Evolutionary conservation across 73 alveolate genomes (phyloP), one percentile per base, ranked within the genome.

Genomic region (Blepharisma japonicum): DNA sequence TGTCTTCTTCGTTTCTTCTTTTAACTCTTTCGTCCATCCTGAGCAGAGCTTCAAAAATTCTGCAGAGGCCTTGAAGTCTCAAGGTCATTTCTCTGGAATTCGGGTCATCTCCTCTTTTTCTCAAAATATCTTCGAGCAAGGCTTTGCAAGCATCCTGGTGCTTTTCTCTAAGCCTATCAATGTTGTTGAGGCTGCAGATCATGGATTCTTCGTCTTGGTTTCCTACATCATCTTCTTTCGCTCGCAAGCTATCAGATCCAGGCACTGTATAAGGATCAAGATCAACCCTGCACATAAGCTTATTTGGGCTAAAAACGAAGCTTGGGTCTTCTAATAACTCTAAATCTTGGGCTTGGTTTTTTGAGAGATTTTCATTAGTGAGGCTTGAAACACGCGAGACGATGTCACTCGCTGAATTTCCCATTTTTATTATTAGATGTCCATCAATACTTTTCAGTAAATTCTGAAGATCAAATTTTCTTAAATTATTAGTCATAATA

Each of bases 131-230:
- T 8, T n/a, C 11, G 6, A 61, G 74, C 14, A 61, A 39, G 74
- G 74, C 74, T 61, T 61, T 61, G 47, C 74, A 61, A 39, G 47
- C 46, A 25, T 61, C 74, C 23, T 25, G 47, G 47, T 61, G 74
- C 74, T 61, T 61, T 61, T 61, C 74, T 5, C 74, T 14, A 2
- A 61, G 38, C 14, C 74, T n/a, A 8, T 61, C 18, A 20, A 39
- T n/a, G 47, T 25, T 61, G 14, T 61, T n/a, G 14, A 61, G 74
- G 5, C 50, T 20, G 47, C 74, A 61, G 74, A 61, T 61, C 46
- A 61, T 18, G 14, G 74, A 61, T 25, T 61, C 74, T 61, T 61
- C 74, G 14, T 61, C 47, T n/a, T 8, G n/a, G 38, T n/a, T 61
- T n/a, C 18, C 23, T 61, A 9, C 18, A 61, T 14, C n/a, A 14